phyloP scores from a whole-genome alignment of 441 rosid species.

The Flueggea neowawraea region DNA sequence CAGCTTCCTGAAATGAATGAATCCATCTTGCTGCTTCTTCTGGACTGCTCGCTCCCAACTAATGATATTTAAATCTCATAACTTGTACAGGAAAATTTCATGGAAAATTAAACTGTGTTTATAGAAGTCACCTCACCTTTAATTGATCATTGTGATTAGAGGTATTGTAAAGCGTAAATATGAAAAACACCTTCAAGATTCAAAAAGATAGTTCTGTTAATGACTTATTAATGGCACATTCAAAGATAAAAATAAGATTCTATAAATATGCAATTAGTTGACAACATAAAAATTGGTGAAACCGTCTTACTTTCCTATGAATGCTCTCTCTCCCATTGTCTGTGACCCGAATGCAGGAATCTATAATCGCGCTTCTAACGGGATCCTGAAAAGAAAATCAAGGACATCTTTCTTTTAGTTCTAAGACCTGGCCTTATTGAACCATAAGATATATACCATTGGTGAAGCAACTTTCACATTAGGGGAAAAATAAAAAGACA shows the following conservation, averaged over 20 bases:
- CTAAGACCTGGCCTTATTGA: too few species aligned
- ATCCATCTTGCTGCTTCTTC: constrained; percentile 99
- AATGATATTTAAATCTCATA: constrained; percentile 27
- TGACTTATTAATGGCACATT: constrained; percentile 2
- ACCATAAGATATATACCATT: too few species aligned
- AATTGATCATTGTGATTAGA: constrained; percentile 93
- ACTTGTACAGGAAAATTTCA: constrained; percentile 26
- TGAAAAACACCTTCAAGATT: constrained; percentile 76
- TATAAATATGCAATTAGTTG: background rate
- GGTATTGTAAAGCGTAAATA: constrained; percentile 83
- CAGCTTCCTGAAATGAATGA: constrained; percentile 72
- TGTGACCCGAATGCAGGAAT: constrained; percentile 89
- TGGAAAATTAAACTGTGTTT: constrained; percentile 5
- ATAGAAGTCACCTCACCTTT: constrained; percentile 62
- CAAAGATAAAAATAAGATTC: background rate
- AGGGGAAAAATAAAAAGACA: too few species aligned
- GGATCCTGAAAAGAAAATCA: constrained; percentile 46
- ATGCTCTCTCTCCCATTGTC: constrained; percentile 97
- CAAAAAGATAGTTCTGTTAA: constrained; percentile 14
- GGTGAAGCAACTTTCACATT: too few species aligned
- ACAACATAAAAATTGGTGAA: background rate
- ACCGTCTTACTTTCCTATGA: constrained; percentile 68
- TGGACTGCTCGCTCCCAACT: constrained; percentile 98
- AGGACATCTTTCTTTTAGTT: constrained; percentile 11
- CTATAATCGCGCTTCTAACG: constrained; percentile 79